Conservation (phyloP, 257 asterid genomes). For the Ehretia macrophylla region DNA sequence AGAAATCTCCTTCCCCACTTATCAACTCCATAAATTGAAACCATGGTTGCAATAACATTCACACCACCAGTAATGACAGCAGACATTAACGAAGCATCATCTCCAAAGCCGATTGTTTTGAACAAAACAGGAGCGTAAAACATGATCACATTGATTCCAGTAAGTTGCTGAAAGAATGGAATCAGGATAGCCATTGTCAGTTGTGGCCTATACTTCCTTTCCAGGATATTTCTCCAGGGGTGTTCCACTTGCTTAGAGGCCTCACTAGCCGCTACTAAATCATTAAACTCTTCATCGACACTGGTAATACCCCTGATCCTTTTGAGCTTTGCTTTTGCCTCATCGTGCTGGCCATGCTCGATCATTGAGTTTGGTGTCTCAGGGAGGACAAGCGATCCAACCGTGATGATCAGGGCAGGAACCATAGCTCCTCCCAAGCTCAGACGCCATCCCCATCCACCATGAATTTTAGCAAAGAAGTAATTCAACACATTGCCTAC, state of each 20-base stretch:
- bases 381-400: conserved; percentile 72
- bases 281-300: conserved; percentile 71
- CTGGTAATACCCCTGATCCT: conserved; percentile 49
- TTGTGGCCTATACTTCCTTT: conserved; percentile 67
- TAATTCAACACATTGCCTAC: conserved; percentile 52
- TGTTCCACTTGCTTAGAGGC: conserved; percentile 52
- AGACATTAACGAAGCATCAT: conserved; percentile 52
- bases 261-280: conserved; percentile 64
- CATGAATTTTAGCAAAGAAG: conserved; percentile 44
- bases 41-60: conserved; percentile 45
- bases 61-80: conserved; percentile 63
- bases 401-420: conserved; percentile 62
- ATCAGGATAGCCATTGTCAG: conserved; percentile 66
- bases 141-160: conserved; percentile 77
- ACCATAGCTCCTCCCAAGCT: conserved; percentile 87
- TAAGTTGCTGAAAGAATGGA: conserved; percentile 77
- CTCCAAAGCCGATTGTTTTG: conserved; percentile 60
- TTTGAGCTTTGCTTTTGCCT: conserved; percentile 41
- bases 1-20: conserved; percentile 72
- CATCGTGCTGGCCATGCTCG: conserved; percentile 53
- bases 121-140: conserved; percentile 83
- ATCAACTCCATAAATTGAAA: conserved; percentile 67
- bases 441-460: conserved; percentile 72
- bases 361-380: conserved; percentile 85
- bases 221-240: conserved; percentile 68